Evolutionary conservation across 192 early-diverging fungal genomes (phyloP), one percentile per base, ranked within the genome.

Genomic region (Geosiphon pyriformis): DNA sequence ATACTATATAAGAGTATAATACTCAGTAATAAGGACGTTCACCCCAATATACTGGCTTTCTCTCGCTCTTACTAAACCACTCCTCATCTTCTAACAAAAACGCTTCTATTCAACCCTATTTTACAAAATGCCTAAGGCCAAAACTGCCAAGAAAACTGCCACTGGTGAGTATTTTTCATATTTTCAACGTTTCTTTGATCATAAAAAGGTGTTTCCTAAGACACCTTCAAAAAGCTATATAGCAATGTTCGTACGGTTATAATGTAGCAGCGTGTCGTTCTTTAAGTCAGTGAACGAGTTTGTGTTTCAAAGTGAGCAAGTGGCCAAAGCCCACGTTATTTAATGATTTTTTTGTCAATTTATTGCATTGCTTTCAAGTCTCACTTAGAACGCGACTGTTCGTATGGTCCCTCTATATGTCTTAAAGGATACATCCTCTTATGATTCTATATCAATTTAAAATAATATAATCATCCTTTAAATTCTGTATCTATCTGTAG

Each of bases 41-140:
- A n/a, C 37, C 37, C 7, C 37, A 42, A 42, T 42, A 42, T 42
- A 10, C 15, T 42, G 7, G 6, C 37, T 42, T 42, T 6, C 7
- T 42, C 15, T 42, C 37, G 15, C 37, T 42, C 37, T 55, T 46
- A 52, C 23, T 52, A 33, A 64, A 49, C 26, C 25, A 34, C 12
- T 31, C 54, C 23, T 55, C 49, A 54, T 55, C 52, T 27, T 66
- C 51, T 55, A 50, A 37, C 64, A 23, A 66, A 52, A 66, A 27
- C 47, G 55, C 59, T 67, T 27, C 18, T 42, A 22, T 51, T 37
- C 20, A 61, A 68, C 69, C 52, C 61, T 35, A 65, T 46, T 32
- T 18, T 37, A 46, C 64, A 80, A 65, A 65, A 80, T 80, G 79
- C 70, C 79, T 72, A 78, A 81, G 74, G 71, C 72, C 66, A 79